Conservation (phyloP, 352 stramenopile species). For the Phytophthora lateralis region DNA sequence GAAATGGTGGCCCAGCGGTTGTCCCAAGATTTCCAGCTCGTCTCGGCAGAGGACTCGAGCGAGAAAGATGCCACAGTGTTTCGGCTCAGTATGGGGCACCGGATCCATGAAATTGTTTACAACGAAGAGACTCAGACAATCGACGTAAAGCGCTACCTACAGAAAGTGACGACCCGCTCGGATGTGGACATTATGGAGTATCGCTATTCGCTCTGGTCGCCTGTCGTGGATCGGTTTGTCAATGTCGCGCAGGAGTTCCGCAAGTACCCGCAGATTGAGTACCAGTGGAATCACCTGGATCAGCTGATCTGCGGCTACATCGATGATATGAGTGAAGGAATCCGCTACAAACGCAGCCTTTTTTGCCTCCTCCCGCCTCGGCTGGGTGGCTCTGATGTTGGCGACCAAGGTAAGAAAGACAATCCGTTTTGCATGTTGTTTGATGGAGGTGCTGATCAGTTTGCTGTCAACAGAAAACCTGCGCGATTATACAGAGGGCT, state of each 20-base stretch:
- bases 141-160: constrained; percentile 85
- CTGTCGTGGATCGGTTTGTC: constrained; percentile 64
- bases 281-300: constrained; percentile 88
- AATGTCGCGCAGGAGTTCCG: constrained; percentile 79
- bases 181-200: constrained; percentile 87
- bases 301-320: constrained; percentile 88
- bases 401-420: constrained; percentile 36
- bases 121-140: constrained; percentile 87
- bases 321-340: constrained; percentile 86
- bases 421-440: background rate
- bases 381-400: constrained; percentile 35
- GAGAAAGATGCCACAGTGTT: constrained; percentile 52
- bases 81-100: constrained; percentile 86
- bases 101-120: constrained; percentile 89
- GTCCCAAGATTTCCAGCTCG: constrained; percentile 89
- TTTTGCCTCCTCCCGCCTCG: constrained; percentile 73
- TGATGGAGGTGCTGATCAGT: constrained; percentile 9
- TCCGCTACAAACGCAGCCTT: constrained; percentile 80
- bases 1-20: constrained; percentile 88
- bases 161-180: constrained; percentile 61
- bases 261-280: constrained; percentile 82
- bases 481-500: constrained; percentile 63
- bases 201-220: constrained; percentile 81
- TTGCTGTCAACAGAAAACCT: constrained; percentile 46
- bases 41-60: constrained; percentile 56